phyloP scores from a whole-genome alignment of 345 rosid genomes.

The Arabidopsis suecica region DNA sequence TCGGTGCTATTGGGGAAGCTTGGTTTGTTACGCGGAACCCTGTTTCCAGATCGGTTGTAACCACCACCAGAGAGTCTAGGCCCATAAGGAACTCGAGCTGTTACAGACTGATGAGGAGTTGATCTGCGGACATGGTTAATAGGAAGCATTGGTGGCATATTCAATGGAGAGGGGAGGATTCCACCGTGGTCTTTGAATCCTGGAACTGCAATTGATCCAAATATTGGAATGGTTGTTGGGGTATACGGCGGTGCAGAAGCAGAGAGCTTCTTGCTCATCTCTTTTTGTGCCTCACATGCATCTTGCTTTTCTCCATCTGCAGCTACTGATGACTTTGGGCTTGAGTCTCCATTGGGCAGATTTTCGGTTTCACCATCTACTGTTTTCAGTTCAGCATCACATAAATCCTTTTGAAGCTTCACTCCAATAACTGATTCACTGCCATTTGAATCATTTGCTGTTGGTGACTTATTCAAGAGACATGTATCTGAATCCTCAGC shows the following conservation, averaged over 20 bases:
- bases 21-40: conserved; percentile 69
- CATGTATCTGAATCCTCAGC: conserved; percentile 38
- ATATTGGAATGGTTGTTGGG: conserved; percentile 76
- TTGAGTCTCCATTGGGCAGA: conserved; percentile 45
- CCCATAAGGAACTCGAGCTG: conserved; percentile 96
- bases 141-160: conserved; percentile 79
- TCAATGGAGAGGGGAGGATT: conserved; percentile 90
- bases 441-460: conserved; percentile 44
- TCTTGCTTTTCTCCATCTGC: conserved; percentile 68
- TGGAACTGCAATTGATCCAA: conserved; percentile 76
- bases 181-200: conserved; percentile 86
- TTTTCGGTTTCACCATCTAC: conserved; percentile 49
- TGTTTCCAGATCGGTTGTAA: conserved; percentile 78
- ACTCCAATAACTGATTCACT: conserved; percentile 41
- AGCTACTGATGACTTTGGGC: conserved; percentile 45
- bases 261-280: conserved; percentile 81
- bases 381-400: conserved; percentile 45
- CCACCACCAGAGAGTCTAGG: conserved; percentile 95
- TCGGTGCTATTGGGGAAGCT: conserved; percentile 58
- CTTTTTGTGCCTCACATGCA: conserved; percentile 69
- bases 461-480: conserved; percentile 40
- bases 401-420: conserved; percentile 46
- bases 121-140: conserved; percentile 79
- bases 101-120: conserved; percentile 84
- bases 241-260: conserved; percentile 98